Evolutionary conservation across 768 basidiomycete species (phyloP).

Genomic region (Pleurotus salmoneostramineus): DNA sequence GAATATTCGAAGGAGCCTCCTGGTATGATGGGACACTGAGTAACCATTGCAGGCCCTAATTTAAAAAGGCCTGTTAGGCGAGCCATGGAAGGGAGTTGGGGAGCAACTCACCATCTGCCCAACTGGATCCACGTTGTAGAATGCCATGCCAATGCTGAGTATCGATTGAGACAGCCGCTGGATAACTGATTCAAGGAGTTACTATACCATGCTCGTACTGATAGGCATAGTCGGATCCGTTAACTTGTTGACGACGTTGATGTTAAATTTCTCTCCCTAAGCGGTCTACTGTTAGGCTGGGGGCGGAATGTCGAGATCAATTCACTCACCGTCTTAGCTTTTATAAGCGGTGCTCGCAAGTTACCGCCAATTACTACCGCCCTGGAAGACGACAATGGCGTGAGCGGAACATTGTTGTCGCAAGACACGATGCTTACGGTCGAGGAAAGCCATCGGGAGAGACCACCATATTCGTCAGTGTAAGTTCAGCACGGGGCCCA

Average conservation of each 20-base stretch:
- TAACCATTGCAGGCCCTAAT: slow-evolving; percentile 17
- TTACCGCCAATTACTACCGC: neutral
- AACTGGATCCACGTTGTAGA: slow-evolving; percentile 14
- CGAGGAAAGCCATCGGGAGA: neutral
- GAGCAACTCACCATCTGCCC: slow-evolving; percentile 1
- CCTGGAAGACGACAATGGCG: neutral
- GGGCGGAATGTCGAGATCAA: neutral
- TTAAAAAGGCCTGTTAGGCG: neutral
- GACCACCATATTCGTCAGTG: neutral
- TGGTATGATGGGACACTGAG: slow-evolving; percentile 21
- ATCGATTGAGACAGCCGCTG: neutral
- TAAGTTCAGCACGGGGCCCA: neutral
- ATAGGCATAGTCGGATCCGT: slow-evolving; percentile 28
- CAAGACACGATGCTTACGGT: neutral
- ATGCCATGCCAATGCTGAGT: slow-evolving; percentile 14
- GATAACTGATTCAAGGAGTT: neutral
- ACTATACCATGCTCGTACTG: neutral
- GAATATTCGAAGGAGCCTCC: slow-evolving; percentile 11
- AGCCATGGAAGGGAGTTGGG: neutral
- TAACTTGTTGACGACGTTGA: slow-evolving; percentile 34
- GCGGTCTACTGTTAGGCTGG: neutral
- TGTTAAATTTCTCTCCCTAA: slow-evolving; percentile 26
- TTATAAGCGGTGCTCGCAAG: neutral
- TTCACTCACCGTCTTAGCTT: neutral
- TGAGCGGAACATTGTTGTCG: neutral